Evolutionary conservation across 2,329 filamentous ascomycete genomes (phyloP).

Genomic region (Colletotrichum acutatum): DNA sequence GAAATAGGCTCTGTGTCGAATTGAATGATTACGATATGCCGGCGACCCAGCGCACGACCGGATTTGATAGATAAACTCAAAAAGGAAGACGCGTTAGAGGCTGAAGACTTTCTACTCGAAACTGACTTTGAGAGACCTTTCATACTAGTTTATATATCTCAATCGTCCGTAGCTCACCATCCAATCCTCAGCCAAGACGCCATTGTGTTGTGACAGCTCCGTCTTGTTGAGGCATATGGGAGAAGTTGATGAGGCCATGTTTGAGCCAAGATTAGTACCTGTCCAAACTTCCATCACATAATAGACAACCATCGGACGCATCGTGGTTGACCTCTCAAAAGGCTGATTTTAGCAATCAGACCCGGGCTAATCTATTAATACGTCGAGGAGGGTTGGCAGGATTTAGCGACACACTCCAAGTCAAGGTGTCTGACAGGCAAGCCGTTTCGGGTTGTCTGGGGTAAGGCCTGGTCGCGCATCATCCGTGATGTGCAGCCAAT

Average conservation of each 20-base stretch:
- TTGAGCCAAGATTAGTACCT: constrained; percentile 21
- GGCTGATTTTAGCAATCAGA: background rate
- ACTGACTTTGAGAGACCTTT: background rate
- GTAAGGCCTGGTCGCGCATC: background rate
- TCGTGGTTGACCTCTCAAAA: background rate
- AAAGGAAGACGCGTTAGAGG: background rate
- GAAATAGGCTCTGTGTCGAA: background rate
- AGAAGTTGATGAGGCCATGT: background rate
- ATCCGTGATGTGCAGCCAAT: background rate
- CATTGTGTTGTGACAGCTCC: background rate
- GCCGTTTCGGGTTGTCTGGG: constrained; percentile 21
- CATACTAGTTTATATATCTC: background rate
- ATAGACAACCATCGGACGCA: background rate
- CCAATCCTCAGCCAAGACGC: background rate
- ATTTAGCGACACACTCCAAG: constrained; percentile 11
- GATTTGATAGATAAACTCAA: background rate
- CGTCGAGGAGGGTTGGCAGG: background rate
- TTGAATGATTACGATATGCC: constrained; percentile 3
- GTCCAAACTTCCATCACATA: background rate
- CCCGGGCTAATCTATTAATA: constrained; percentile 20
- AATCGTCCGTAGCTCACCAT: background rate
- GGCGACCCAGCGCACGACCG: constrained; percentile 11
- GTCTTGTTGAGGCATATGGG: background rate
- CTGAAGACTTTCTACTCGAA: background rate
- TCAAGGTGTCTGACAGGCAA: constrained; percentile 8